Percentiles rank a stretch among this genome's conserved stretches.
phyloP scores from a whole-genome alignment of 2,329 filamentous ascomycete species.

The Waltergamsia citrina region DNA sequence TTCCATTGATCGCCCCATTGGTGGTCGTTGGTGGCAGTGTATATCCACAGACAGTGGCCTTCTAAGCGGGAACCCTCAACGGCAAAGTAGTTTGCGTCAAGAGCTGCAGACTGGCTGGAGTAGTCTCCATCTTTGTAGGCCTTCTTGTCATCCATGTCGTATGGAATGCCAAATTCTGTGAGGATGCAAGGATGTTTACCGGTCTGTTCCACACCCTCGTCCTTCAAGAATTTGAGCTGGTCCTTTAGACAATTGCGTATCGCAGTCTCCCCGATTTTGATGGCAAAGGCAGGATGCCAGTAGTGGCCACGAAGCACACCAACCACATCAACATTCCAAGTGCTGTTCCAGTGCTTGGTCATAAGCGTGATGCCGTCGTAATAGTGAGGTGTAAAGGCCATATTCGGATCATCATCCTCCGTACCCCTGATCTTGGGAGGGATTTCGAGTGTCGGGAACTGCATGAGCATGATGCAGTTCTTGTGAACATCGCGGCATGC shows the following conservation, averaged over 20 bases:
- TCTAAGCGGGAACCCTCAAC: conserved; percentile 76
- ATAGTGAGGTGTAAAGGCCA: conserved; percentile 91
- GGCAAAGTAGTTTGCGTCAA: conserved; percentile 94
- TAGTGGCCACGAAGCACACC: conserved; percentile 87
- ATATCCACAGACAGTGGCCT: conserved; percentile 86
- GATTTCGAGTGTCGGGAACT: conserved; percentile 85
- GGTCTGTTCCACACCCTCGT: conserved; percentile 83
- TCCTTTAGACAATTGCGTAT: conserved; percentile 90
- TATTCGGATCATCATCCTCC: conserved; percentile 74
- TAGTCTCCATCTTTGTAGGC: conserved; percentile 96
- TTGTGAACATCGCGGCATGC: conserved; percentile 69
- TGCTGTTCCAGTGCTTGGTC: conserved; percentile 97
- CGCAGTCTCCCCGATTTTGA: conserved; percentile 86
- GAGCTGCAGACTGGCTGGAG: conserved; percentile 79
- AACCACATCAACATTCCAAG: conserved; percentile 94
- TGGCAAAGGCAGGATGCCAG: conserved; percentile 77
- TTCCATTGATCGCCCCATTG: conserved; percentile 93
- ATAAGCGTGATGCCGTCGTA: conserved; percentile 95
- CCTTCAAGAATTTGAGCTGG: conserved; percentile 70
- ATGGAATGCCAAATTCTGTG: conserved; percentile 95
- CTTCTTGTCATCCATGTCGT: conserved; percentile 95
- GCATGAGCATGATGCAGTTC: conserved; percentile 78
- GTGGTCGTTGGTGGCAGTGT: conserved; percentile 76
- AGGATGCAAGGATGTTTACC: conserved; percentile 83
- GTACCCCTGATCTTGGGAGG: conserved; percentile 84